Conservation (phyloP, 1,139 yeast species). For the Nakaseomyces uthaithaninus region DNA sequence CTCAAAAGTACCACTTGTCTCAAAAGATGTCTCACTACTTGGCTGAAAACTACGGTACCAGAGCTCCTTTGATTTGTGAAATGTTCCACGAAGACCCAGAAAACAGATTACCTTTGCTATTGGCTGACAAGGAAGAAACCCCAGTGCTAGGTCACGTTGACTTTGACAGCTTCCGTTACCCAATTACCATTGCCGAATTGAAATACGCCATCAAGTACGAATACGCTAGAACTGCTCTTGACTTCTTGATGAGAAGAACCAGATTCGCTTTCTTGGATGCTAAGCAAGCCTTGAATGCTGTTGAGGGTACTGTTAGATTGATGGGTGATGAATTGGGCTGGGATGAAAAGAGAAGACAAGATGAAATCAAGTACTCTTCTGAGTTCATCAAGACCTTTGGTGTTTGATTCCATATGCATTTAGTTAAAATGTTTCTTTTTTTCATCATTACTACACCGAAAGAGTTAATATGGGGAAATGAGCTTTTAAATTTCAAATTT, state of each 20-base stretch:
- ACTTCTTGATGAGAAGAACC: conserved; percentile 88
- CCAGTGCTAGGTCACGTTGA: conserved; percentile 22
- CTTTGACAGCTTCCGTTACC: conserved; percentile 56
- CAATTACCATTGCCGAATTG: conserved; percentile 88
- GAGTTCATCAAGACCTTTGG: conserved; percentile 58
- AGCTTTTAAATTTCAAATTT: not conserved
- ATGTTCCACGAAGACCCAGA: conserved; percentile 44
- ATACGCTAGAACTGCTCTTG: conserved; percentile 80
- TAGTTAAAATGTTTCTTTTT: not conserved
- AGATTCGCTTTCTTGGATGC: conserved; percentile 90
- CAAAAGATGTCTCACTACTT: conserved; percentile 74
- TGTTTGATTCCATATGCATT: conserved; percentile 15
- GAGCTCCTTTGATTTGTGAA: conserved; percentile 75
- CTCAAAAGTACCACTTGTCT: conserved; percentile 70
- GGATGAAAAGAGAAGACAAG: conserved; percentile 52
- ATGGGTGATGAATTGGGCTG: conserved; percentile 77
- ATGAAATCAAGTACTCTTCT: conserved; percentile 47
- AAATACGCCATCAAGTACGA: conserved; percentile 75
- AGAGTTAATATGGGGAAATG: not conserved
- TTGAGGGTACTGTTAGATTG: conserved; percentile 78
- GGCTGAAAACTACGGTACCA: conserved; percentile 80
- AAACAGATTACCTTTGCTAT: conserved; percentile 54
- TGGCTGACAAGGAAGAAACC: conserved; percentile 39
- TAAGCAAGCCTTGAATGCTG: conserved; percentile 69
- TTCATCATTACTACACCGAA: not conserved